Evolutionary conservation across 495 filamentous ascomycete genomes (phyloP).

Genomic region (Hyaloscypha variabilis): DNA sequence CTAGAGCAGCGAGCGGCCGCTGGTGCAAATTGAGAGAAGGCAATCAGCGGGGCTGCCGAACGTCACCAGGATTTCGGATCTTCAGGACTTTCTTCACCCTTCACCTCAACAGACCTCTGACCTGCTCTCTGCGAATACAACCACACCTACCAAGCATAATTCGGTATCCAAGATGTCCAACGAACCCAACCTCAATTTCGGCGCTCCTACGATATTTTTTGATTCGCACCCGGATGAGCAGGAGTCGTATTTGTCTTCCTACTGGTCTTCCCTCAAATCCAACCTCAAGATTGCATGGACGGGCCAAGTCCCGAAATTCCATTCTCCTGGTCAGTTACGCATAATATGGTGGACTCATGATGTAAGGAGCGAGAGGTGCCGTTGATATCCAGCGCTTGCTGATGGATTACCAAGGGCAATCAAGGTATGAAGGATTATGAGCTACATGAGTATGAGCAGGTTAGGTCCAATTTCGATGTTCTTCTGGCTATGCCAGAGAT

Average conservation of each 20-base stretch:
- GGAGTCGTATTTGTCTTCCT: conserved; percentile 26
- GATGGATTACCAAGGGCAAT: conserved; percentile 6
- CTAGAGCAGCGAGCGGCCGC: not conserved
- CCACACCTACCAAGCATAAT: not conserved
- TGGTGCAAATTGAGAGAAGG: not conserved
- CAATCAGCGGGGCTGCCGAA: not conserved
- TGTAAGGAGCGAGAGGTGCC: not conserved
- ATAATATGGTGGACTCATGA: conserved; percentile 23
- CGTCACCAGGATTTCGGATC: not conserved
- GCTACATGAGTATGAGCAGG: conserved; percentile 20
- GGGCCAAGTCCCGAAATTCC: conserved; percentile 23
- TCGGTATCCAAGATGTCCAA: conserved; percentile 7
- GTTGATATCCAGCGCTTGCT: not conserved
- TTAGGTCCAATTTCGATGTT: conserved; percentile 21
- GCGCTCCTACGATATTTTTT: conserved; percentile 26
- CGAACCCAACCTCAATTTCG: conserved; percentile 21
- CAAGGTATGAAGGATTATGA: conserved; percentile 26
- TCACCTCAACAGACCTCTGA: not conserved
- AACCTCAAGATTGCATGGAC: conserved; percentile 23
- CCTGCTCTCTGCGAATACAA: not conserved
- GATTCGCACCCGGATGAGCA: conserved; percentile 29
- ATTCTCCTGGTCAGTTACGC: conserved; percentile 20
- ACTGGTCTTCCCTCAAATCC: conserved; percentile 22
- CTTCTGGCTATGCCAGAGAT: conserved; percentile 20
- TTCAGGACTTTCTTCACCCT: not conserved